Evolutionary conservation across 2,329 filamentous ascomycete species (phyloP), one percentile per base, ranked within the genome.

Genomic region (Exophiala oligosperma): DNA sequence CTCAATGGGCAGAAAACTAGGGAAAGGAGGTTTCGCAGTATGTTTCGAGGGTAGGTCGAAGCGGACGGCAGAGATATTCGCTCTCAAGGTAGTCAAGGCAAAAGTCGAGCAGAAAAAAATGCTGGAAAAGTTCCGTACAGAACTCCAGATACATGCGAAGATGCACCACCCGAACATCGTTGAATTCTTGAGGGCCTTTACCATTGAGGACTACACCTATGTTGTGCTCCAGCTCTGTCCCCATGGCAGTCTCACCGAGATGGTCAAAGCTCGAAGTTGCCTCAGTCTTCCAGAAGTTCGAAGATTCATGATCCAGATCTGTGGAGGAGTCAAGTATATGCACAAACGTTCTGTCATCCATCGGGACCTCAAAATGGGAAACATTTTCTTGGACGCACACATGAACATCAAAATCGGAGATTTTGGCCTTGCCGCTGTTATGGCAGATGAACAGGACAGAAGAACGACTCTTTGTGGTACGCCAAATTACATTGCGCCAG

Each of bases 351-450:
- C 93, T 64, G 95, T 99, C 62, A 96, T 97, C 50, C 94, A 99
- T 74, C 86, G 94, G 50, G 94, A 99, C 74, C 76, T 99, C 67
- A 99, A 99, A 76, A 97, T 97, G 81, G 95, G 94, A 49, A 99
- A 99, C 72, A 88, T 99, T 66, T 99, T 99, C 69, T 81, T 99
- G 52, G 94, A 99, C 73, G 85, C 85, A 54, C 82, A 92, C 66
- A 97, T 99, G 93, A 96, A 99, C 70, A 88, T 96, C 68, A 99
- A 99, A 73, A 91, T 99, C 68, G 94, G 94, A 46, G 94, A 99
- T 73, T 99, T 99, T 76, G 94, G 94, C 2, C 81, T 99, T 55
- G 94, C 94, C 29, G 94, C 95, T 28, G 80, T 99, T 67, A 81
- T 97, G 56, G 87, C 97, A 46, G 95, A 92, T 8, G 91, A 93